Percentiles rank a stretch among this genome's conserved stretches.
Conservation (phyloP, 441 rosid genomes). For the Populus hybrid region DNA sequence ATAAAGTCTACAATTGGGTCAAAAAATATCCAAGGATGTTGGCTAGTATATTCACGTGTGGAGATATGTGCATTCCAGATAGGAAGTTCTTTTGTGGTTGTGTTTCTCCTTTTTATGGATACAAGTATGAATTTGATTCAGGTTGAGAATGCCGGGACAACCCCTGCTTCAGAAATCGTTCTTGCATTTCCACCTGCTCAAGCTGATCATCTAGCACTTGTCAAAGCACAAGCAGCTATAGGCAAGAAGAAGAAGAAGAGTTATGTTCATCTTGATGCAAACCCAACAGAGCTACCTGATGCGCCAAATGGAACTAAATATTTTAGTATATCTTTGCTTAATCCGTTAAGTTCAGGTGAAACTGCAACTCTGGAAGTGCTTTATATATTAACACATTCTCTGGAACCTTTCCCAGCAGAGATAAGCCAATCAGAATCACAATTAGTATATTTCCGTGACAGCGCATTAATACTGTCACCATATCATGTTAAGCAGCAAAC, state of each 20-base stretch:
- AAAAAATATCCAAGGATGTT: not conserved
- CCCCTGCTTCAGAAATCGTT: conserved; percentile 62
- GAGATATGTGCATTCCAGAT: conserved; percentile 1
- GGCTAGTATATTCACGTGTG: not conserved
- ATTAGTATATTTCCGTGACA: conserved; percentile 79
- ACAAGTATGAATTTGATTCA: conserved; percentile 30
- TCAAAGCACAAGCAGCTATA: conserved; percentile 64
- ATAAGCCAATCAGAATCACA: conserved; percentile 92
- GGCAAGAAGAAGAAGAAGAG: conserved; percentile 79
- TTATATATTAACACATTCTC: conserved; percentile 69
- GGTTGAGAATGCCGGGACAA: conserved; percentile 74
- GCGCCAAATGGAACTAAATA: conserved; percentile 73
- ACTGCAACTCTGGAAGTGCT: conserved; percentile 73
- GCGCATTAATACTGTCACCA: conserved; percentile 73
- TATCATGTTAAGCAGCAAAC: conserved; percentile 73
- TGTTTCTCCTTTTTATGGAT: not conserved
- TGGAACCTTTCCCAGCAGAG: conserved; percentile 93
- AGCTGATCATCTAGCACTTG: conserved; percentile 59
- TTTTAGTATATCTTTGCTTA: conserved; percentile 50
- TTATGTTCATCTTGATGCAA: conserved; percentile 55
- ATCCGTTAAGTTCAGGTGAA: conserved; percentile 60
- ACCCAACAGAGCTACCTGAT: conserved; percentile 63
- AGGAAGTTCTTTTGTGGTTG: not conserved
- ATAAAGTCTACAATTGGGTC: not conserved
- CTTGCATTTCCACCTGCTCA: conserved; percentile 83